Conservation (phyloP, 805 yeast genomes). For the Candida alai region DNA sequence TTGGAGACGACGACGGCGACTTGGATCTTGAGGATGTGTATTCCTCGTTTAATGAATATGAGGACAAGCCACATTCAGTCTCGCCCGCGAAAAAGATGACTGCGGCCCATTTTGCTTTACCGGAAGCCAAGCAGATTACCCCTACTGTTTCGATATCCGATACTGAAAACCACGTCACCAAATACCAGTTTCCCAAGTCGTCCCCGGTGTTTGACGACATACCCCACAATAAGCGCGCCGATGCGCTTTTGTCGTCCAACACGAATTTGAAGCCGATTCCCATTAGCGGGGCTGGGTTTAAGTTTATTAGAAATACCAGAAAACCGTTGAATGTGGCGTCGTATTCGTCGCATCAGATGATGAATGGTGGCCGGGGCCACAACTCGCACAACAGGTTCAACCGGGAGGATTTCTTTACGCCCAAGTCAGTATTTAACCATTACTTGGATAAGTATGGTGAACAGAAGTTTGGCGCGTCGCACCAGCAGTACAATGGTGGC, state of each 20-base stretch:
- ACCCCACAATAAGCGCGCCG: slow-evolving; percentile 40
- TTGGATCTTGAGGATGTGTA: slow-evolving; percentile 11
- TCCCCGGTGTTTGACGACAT: slow-evolving; percentile 10
- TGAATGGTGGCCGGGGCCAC: slow-evolving; percentile 8
- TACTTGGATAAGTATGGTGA: slow-evolving; percentile 64
- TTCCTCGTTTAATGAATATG: slow-evolving; percentile 6
- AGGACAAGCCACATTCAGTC: slow-evolving; percentile 11
- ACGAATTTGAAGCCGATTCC: slow-evolving; percentile 40
- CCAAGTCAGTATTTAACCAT: slow-evolving; percentile 66
- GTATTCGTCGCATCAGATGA: slow-evolving; percentile 36
- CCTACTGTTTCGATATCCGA: slow-evolving; percentile 1
- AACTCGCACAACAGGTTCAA: slow-evolving; percentile 34
- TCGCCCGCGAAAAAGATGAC: slow-evolving; percentile 11
- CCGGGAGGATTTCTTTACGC: slow-evolving; percentile 74
- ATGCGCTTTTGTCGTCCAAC: slow-evolving; percentile 36
- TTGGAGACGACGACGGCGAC: slow-evolving; percentile 23
- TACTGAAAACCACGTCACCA: not conserved
- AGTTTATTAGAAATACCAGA: slow-evolving; percentile 40
- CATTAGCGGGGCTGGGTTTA: slow-evolving; percentile 23
- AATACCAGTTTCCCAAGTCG: not conserved
- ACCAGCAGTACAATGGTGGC: slow-evolving; percentile 8
- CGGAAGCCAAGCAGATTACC: not conserved
- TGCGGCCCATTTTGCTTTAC: slow-evolving; percentile 1
- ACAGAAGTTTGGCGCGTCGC: slow-evolving; percentile 33
- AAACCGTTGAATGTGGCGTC: slow-evolving; percentile 67